phyloP scores from a whole-genome alignment of 163 green algal species.

The Scenedesmus sp. region DNA sequence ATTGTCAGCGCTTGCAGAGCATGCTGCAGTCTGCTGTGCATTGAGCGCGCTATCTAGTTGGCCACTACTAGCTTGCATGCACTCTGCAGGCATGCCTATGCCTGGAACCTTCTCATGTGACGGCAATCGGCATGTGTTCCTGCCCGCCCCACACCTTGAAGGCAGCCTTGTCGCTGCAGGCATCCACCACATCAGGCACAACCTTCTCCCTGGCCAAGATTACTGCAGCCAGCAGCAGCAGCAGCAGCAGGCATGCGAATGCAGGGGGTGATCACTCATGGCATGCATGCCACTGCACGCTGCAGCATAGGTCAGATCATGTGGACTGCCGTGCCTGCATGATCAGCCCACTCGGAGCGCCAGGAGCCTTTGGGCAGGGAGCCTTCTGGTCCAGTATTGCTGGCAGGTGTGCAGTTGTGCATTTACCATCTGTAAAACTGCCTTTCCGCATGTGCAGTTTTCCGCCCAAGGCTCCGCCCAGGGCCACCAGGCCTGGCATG shows the following conservation, averaged over 20 bases:
- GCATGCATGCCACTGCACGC: too few relatives aligned
- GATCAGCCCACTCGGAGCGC: not conserved
- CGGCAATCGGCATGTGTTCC: not conserved
- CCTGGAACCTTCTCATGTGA: not conserved
- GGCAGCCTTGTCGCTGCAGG: conserved; percentile 5
- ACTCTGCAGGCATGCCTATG: too few relatives aligned
- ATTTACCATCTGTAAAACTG: too few relatives aligned
- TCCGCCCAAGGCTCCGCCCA: too few relatives aligned
- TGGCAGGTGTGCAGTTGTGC: too few relatives aligned
- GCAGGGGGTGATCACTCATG: not conserved
- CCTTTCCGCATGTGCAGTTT: too few relatives aligned
- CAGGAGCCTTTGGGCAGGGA: not conserved
- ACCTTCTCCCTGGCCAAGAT: conserved; percentile 2
- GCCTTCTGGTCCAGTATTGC: not conserved
- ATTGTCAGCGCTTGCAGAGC: not conserved
- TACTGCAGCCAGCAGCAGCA: not conserved
- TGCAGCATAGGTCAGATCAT: too few relatives aligned
- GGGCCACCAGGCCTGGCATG: too few relatives aligned
- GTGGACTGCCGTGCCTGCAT: too few relatives aligned
- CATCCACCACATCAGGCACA: conserved; percentile 12
- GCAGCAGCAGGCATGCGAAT: not conserved
- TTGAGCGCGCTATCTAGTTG: not conserved
- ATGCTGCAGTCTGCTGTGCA: not conserved
- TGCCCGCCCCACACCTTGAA: not conserved
- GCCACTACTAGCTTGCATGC: too few relatives aligned